phyloP scores from a whole-genome alignment of 2,329 filamentous ascomycete genomes.

The Teratosphaeria gauchensis region DNA sequence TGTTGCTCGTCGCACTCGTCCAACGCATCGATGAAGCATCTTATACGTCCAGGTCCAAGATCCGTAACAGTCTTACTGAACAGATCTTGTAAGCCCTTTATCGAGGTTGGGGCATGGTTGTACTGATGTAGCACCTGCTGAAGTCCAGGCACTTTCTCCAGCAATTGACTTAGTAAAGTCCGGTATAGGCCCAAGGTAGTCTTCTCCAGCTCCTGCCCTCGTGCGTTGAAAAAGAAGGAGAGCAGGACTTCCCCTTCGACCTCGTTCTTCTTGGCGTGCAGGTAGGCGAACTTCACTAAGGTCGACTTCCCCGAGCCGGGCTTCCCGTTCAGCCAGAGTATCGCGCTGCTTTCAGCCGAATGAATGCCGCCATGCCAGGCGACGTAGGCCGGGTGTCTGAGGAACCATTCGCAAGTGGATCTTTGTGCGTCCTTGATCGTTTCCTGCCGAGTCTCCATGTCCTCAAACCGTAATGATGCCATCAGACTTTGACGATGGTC shows the following conservation, averaged over 20 bases:
- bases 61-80: constrained; percentile 18
- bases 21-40: constrained; percentile 36
- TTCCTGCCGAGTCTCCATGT: constrained; percentile 30
- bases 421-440: constrained; percentile 30
- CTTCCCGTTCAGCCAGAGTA: constrained; percentile 32
- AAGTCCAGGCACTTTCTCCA: constrained; percentile 16
- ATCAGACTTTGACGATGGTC: too few species aligned
- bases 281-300: constrained; percentile 23
- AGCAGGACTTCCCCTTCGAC: constrained; percentile 18
- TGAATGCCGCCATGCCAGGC: not conserved
- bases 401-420: constrained; percentile 36
- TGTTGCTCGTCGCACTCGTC: constrained; percentile 36
- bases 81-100: constrained; percentile 16
- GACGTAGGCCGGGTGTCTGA: constrained; percentile 25
- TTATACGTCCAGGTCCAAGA: constrained; percentile 20
- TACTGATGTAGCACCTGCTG: not conserved
- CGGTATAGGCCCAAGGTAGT: constrained; percentile 42
- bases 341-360: not conserved
- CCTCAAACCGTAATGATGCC: constrained; percentile 32
- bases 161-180: constrained; percentile 39
- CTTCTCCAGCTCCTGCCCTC: constrained; percentile 36
- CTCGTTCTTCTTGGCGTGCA: constrained; percentile 3
- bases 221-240: constrained; percentile 43
- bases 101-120: not conserved
- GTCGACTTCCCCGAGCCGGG: constrained; percentile 32